A percentile compares a stretch with the other conserved stretches of the same genome.
These are phyloP conservation scores for Trypanosoma mega DNA, from an alignment of 208 protist genomes.

Conservation along the genomic window DNA sequence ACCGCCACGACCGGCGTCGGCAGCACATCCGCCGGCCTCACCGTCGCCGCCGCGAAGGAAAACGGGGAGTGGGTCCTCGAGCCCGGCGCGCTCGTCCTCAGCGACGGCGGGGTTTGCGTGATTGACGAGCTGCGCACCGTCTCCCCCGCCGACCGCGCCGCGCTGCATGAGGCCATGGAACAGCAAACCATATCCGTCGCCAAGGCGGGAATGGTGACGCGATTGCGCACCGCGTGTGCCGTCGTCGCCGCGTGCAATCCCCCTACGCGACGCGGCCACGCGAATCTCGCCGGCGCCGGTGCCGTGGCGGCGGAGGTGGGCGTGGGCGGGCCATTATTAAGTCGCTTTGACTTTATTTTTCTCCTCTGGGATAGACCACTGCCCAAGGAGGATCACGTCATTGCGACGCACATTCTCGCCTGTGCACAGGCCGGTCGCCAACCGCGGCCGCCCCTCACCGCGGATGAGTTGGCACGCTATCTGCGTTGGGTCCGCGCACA, in stretches of 20 bases:
- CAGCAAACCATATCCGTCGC: conserved; percentile 97
- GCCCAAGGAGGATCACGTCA: conserved; percentile 76
- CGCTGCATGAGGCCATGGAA: conserved; percentile 99
- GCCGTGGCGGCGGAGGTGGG: conserved; percentile 84
- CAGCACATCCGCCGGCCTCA: conserved; percentile 91
- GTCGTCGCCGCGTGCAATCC: conserved; percentile 97
- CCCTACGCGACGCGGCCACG: conserved; percentile 49
- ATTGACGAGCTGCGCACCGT: conserved; percentile 98
- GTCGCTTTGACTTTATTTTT: conserved; percentile 97
- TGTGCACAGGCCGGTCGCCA: conserved; percentile 38
- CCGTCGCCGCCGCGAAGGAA: conserved; percentile 87
- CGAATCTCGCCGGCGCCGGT: too few species aligned
- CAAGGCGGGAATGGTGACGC: conserved; percentile 96
- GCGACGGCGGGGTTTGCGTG: conserved; percentile 97
- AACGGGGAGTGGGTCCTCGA: conserved; percentile 94
- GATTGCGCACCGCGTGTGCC: conserved; percentile 92
- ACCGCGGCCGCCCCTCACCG: conserved; percentile 34
- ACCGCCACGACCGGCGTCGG: conserved; percentile 91
- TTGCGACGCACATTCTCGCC: conserved; percentile 87
- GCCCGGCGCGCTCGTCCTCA: conserved; percentile 95
- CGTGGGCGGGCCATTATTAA: conserved; percentile 94
- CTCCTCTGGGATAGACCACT: conserved; percentile 92
- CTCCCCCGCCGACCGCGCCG: conserved; percentile 90
- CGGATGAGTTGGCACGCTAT: conserved; percentile 69
- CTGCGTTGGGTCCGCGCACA: conserved; percentile 77